Conservation (phyloP, 768 basidiomycete genomes). For the Lactarius pseudohatsudake region DNA sequence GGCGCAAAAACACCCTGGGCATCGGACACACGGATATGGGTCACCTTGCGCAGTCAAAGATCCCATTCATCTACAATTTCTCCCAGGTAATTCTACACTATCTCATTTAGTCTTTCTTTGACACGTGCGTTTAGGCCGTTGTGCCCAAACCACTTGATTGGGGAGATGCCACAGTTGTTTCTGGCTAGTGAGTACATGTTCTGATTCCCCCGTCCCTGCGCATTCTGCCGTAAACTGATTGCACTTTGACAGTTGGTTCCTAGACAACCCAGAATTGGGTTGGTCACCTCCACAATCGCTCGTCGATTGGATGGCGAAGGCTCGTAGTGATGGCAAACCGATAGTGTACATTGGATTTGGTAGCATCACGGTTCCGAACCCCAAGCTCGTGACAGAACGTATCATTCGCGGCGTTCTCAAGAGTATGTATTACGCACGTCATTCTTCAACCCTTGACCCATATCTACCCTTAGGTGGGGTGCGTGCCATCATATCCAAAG, state of each 20-base stretch:
- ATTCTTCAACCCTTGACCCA: neutral
- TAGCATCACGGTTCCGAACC: constrained; percentile 63
- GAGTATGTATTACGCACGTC: constrained; percentile 40
- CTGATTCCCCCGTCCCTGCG: neutral
- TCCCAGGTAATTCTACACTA: constrained; percentile 41
- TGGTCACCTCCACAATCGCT: constrained; percentile 57
- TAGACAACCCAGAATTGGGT: constrained; percentile 57
- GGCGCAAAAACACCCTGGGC: constrained; percentile 53
- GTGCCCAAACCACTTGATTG: constrained; percentile 70
- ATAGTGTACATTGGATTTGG: constrained; percentile 75
- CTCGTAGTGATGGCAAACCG: constrained; percentile 52
- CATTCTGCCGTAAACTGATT: constrained; percentile 1
- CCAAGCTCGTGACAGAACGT: constrained; percentile 50
- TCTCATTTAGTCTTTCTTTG: neutral
- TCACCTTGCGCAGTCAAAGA: constrained; percentile 55
- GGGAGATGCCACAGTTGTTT: constrained; percentile 55
- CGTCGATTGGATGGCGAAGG: constrained; percentile 55
- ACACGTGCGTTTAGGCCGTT: constrained; percentile 41
- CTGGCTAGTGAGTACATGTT: constrained; percentile 48
- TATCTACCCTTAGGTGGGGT: constrained; percentile 48
- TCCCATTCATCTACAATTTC: constrained; percentile 67
- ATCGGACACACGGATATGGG: constrained; percentile 59
- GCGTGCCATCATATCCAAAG: constrained; percentile 64
- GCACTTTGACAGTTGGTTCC: constrained; percentile 52
- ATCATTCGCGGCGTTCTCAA: constrained; percentile 62